A percentile compares a stretch with the other conserved stretches of the same genome.
Conservation (phyloP, 176 grass and related monocot species). For the Avena atlantica region DNA sequence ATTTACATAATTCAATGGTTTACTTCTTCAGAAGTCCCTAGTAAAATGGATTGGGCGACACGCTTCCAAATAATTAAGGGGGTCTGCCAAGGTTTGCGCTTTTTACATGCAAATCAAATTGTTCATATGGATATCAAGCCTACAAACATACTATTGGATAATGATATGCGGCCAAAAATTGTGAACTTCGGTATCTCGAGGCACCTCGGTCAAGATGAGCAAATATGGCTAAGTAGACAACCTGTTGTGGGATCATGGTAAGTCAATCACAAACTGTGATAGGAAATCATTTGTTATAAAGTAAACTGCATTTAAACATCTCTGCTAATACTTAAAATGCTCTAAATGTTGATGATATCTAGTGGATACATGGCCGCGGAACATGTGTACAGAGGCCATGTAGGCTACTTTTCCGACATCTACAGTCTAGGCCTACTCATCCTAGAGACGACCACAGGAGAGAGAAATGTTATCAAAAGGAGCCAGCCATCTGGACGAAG, state of each 20-base stretch:
- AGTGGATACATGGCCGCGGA: conserved; percentile 26
- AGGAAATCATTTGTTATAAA: too few species aligned
- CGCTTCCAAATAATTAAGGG: conserved; percentile 31
- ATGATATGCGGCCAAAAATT: conserved; percentile 19
- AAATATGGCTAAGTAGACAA: conserved; percentile 4
- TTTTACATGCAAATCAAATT: conserved; percentile 13
- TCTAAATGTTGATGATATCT: neutral
- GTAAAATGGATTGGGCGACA: conserved; percentile 9
- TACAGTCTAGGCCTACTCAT: conserved; percentile 39
- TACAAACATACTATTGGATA: conserved; percentile 15
- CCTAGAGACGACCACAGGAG: conserved; percentile 23
- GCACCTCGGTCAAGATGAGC: neutral
- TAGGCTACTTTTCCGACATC: too few species aligned
- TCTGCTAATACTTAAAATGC: neutral
- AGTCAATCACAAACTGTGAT: neutral
- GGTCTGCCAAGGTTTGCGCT: conserved; percentile 16
- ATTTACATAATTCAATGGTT: neutral
- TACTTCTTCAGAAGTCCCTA: neutral
- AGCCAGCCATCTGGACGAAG: too few species aligned
- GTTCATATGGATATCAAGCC: conserved; percentile 29
- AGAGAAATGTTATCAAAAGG: too few species aligned
- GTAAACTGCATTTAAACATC: neutral
- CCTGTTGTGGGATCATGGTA: conserved; percentile 16
- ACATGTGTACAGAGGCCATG: conserved; percentile 40
- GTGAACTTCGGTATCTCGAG: conserved; percentile 7